phyloP scores from a whole-genome alignment of 768 basidiomycete genomes.

The Tulasnella sp. region DNA sequence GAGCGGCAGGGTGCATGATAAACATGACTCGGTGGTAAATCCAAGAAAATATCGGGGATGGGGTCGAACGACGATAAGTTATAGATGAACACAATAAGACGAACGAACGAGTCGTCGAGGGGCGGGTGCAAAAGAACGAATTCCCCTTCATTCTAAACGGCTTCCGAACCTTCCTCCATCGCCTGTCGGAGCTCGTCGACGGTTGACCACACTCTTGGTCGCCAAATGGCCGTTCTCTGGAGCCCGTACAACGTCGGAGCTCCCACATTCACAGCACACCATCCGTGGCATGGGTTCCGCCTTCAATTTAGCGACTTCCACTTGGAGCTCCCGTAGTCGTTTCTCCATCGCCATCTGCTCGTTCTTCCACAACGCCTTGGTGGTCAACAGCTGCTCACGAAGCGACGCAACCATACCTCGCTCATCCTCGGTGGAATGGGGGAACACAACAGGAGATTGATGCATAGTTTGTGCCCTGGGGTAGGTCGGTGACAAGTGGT shows the following conservation, averaged over 20 bases:
- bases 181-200: neutral
- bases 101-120: no score
- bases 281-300: neutral
- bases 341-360: slow-evolving; percentile 5
- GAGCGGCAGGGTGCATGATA: no score
- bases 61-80: neutral
- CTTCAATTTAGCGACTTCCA: neutral
- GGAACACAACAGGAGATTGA: no score
- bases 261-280: neutral
- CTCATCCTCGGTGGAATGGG: neutral
- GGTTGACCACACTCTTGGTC: neutral
- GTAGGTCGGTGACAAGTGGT: no score
- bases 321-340: neutral
- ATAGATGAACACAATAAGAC: neutral
- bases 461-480: no score
- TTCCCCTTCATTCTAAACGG: neutral
- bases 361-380: no score
- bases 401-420: neutral
- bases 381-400: neutral
- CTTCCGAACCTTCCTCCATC: neutral
- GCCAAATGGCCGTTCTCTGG: neutral
- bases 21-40: no score
- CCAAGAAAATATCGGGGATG: no score
- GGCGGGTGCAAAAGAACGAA: no score
- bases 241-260: neutral